These are phyloP conservation scores for Alternaria sp. DNA, from an alignment of 2,329 filamentous ascomycete species.

Conservation along the genomic window DNA sequence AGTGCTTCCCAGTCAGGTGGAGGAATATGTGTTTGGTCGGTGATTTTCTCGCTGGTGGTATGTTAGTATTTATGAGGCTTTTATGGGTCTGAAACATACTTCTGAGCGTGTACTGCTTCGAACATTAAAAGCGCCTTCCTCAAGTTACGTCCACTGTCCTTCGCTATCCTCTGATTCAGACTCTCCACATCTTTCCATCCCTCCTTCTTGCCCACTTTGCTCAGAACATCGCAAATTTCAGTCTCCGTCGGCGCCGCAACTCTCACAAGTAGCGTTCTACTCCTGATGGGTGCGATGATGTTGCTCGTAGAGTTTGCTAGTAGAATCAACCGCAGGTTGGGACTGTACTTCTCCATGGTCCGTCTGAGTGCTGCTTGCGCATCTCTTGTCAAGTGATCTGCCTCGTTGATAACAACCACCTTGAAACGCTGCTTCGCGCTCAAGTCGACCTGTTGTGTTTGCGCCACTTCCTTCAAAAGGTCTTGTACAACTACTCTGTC, in stretches of 20 bases:
- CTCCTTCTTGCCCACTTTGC: constrained; percentile 76
- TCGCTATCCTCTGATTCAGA: constrained; percentile 84
- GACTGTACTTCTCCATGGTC: constrained; percentile 99
- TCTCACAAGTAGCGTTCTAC: constrained; percentile 86
- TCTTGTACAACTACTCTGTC: constrained; percentile 97
- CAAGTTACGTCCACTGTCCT: constrained; percentile 89
- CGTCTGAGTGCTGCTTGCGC: constrained; percentile 92
- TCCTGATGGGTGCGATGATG: constrained; percentile 98
- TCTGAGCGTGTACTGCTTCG: constrained; percentile 95
- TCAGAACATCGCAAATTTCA: constrained; percentile 82
- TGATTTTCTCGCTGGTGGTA: constrained; percentile 79
- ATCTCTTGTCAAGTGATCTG: constrained; percentile 91
- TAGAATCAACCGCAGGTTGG: constrained; percentile 89
- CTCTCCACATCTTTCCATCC: constrained; percentile 79
- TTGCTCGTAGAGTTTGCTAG: constrained; percentile 96
- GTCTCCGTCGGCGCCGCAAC: constrained; percentile 87
- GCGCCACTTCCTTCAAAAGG: constrained; percentile 94
- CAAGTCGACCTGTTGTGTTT: constrained; percentile 98
- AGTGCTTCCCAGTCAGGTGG: constrained; percentile 97
- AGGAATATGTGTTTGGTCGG: constrained; percentile 86
- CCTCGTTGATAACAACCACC: constrained; percentile 98
- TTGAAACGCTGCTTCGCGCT: constrained; percentile 93
- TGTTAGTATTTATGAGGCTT: constrained; percentile 14
- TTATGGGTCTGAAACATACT: constrained; percentile 65
- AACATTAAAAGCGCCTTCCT: constrained; percentile 93